These are phyloP conservation scores for Penicillium glabrum DNA, from an alignment of 2,329 filamentous ascomycete species.

Conservation along the genomic window DNA sequence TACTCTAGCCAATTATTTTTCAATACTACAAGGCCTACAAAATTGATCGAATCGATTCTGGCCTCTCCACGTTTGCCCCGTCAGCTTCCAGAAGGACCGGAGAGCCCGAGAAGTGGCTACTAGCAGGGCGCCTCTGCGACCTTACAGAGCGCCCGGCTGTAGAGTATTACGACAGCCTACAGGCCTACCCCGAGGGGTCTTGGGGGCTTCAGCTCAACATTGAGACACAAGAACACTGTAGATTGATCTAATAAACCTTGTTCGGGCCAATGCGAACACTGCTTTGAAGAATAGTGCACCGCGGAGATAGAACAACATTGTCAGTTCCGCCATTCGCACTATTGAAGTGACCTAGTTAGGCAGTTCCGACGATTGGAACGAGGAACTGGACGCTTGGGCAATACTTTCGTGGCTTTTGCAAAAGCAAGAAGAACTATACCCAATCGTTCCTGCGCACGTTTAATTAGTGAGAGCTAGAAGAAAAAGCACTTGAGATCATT, in stretches of 20 bases:
- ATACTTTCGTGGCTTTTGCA: not conserved
- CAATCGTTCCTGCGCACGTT: not conserved
- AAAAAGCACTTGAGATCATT: not conserved
- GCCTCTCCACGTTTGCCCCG: not conserved
- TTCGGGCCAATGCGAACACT: not conserved
- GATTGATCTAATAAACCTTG: not conserved
- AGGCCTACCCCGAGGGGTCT: not conserved
- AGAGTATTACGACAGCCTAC: not conserved
- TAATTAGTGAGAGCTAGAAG: not conserved
- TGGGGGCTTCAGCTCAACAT: not conserved
- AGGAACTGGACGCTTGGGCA: not conserved
- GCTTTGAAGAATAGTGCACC: not conserved
- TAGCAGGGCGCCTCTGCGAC: not conserved
- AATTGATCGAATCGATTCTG: not conserved
- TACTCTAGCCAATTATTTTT: not conserved
- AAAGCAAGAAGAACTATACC: not conserved
- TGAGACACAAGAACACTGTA: not conserved
- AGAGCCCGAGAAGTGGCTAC: not conserved
- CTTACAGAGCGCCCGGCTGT: not conserved
- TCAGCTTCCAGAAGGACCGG: not conserved
- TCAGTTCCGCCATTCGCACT: not conserved
- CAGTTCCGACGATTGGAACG: not conserved
- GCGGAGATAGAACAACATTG: not conserved
- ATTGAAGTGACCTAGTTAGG: not conserved
- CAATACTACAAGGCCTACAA: not conserved